Base-by-base conservation (phyloP, 805 yeast genomes). In the Kodamaea sagamina region DNA sequence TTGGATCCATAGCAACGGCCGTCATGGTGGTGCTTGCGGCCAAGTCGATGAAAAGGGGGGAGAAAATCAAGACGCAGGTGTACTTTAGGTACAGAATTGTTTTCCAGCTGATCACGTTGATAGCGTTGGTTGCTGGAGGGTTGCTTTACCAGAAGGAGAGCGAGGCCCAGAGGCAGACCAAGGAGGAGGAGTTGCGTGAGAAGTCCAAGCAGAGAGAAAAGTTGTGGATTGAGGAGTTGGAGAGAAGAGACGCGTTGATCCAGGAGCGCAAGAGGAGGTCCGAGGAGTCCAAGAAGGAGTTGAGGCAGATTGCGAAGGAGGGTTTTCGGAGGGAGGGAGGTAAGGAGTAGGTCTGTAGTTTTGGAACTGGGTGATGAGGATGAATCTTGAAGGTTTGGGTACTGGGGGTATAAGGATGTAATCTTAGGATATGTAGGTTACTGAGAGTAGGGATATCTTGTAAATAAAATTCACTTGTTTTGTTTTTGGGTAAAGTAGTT, bases 61-160 rank as follows among this genome's bases (percentile, higher is more conserved):
- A 88, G 52, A 77, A 82, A 48, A 68, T 72, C 34, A 80, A 79
- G 42, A 95, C 97, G 0, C 96, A 90, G 65, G 77, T 78, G 38
- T 89, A 87, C 80, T 90, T 88, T 72, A 76, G 92, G 53, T 87
- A 89, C 80, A 84, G 97, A 72, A 92, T 90, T 36, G 93, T 79
- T 0, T 74, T 89, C 53, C 97, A 90, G 65, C 88, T 86, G 3
- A 78, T 84, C 45, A 90, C 97, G 0, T 68, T 90, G 32, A 82
- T 81, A 11, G 96, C 96, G 0, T 70, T 90, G 39, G 83, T 89
- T 4, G 81, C 79, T 9, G 97, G 97, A 32, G 89, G 95, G 4
- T 72, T 73, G 52, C 70, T 76, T 46, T 87, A 78, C 61, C 89
- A 87, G 47, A 57, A 66, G 25, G 78, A 77, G 21, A 61, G 71